phyloP scores from a whole-genome alignment of 371 early-diverging fungal species.

The Mortierella sp. region DNA sequence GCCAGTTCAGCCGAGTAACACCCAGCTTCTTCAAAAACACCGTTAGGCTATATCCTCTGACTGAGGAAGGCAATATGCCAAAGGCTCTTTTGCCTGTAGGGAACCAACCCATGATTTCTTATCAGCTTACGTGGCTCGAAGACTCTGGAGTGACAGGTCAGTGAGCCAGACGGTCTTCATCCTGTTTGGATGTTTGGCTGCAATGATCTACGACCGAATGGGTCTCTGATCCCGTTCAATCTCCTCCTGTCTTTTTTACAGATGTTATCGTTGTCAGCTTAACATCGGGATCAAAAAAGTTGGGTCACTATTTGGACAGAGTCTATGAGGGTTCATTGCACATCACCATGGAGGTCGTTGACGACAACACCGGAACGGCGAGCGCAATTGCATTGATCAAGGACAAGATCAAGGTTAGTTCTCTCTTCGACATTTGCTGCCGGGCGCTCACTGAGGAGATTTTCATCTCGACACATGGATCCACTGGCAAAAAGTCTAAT shows the following conservation, averaged over 20 bases:
- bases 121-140: constrained; percentile 93
- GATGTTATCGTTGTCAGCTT: constrained; percentile 86
- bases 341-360: constrained; percentile 64
- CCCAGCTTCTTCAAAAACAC: background rate
- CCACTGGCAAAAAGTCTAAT: no score
- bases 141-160: constrained; percentile 85
- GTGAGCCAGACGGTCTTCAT: background rate
- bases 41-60: constrained; percentile 80
- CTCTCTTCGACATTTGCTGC: no score
- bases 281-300: constrained; percentile 63
- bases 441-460: no score
- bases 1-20: no score
- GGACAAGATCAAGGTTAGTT: constrained; percentile 77
- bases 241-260: constrained; percentile 21
- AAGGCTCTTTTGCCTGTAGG: constrained; percentile 94
- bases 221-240: background rate
- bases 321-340: constrained; percentile 76
- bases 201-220: background rate
- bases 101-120: constrained; percentile 92
- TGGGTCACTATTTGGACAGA: constrained; percentile 77
- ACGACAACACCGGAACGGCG: constrained; percentile 85
- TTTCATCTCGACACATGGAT: no score
- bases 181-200: background rate
- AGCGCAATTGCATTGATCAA: constrained; percentile 84
- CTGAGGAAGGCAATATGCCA: constrained; percentile 83